Evolutionary conservation across 192 early-diverging fungal genomes (phyloP).

Genomic region (Chytriomyces confervae): DNA sequence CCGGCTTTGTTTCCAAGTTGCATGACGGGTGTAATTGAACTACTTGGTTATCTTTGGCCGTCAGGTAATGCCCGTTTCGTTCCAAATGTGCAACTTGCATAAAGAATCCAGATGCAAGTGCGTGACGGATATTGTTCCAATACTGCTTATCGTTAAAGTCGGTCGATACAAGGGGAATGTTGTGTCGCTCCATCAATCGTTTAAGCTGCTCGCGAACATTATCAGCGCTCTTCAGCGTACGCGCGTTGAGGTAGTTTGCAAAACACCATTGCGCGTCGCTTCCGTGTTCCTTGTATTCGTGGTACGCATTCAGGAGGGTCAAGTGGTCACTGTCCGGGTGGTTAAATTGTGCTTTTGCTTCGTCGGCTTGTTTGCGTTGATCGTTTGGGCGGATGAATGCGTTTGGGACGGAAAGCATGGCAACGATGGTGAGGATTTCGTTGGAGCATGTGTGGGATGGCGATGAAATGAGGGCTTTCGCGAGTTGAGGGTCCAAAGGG

Average conservation of each 20-base stretch:
- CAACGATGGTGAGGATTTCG: constrained; percentile 93
- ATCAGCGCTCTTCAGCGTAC: constrained; percentile 89
- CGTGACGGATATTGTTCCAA: constrained; percentile 87
- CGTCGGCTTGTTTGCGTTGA: constrained; percentile 84
- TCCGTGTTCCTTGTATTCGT: constrained; percentile 81
- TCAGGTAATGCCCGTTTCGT: constrained; percentile 82
- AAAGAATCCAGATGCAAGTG: constrained; percentile 92
- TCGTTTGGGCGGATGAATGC: constrained; percentile 93
- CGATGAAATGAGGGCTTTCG: constrained; percentile 90
- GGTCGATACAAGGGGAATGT: constrained; percentile 72
- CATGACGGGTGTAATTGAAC: constrained; percentile 94
- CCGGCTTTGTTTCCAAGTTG: constrained; percentile 86
- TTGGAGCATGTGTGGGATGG: constrained; percentile 87
- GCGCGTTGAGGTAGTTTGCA: constrained; percentile 89
- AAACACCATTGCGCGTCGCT: constrained; percentile 89
- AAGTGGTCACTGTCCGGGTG: constrained; percentile 97
- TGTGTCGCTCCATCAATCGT: constrained; percentile 78
- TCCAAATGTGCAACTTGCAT: constrained; percentile 98
- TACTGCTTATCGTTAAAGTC: constrained; percentile 74
- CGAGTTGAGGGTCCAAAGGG: constrained; percentile 95
- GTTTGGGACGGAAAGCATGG: constrained; percentile 88
- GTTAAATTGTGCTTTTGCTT: constrained; percentile 90
- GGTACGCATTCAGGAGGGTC: constrained; percentile 95
- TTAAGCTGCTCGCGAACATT: constrained; percentile 89
- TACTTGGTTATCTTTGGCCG: constrained; percentile 96